These are phyloP conservation scores for Porphyrellus cyaneotinctus DNA, from an alignment of 768 basidiomycete species.

Conservation along the genomic window DNA sequence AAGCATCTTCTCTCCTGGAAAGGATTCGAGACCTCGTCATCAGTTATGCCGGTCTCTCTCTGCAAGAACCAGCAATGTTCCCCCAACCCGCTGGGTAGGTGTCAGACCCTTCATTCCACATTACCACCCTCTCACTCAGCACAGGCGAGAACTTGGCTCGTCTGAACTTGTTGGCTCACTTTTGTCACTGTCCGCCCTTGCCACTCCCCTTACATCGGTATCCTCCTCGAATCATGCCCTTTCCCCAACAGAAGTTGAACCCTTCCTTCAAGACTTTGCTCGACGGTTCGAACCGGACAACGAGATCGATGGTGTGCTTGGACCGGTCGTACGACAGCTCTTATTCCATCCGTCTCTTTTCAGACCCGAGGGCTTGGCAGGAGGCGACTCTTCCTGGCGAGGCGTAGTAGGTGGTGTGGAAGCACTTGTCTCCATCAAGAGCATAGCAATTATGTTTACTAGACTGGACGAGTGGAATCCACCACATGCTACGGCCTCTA, in stretches of 20 bases:
- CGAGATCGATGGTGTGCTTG: slow-evolving; percentile 77
- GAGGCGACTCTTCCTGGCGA: slow-evolving; percentile 81
- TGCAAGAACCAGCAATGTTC: slow-evolving; percentile 95
- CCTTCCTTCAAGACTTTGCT: slow-evolving; percentile 81
- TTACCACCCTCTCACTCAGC: slow-evolving; percentile 1
- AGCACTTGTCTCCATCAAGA: slow-evolving; percentile 74
- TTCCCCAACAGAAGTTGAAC: slow-evolving; percentile 63
- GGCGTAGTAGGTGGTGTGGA: slow-evolving; percentile 78
- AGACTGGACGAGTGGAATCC: slow-evolving; percentile 74
- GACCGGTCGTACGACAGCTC: slow-evolving; percentile 59
- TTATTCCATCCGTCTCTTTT: slow-evolving; percentile 63
- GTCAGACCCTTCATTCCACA: background rate
- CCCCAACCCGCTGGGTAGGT: slow-evolving; percentile 78
- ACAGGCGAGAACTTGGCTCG: slow-evolving; percentile 68
- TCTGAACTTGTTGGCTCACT: slow-evolving; percentile 81
- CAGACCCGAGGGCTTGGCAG: slow-evolving; percentile 64
- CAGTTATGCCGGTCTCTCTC: slow-evolving; percentile 81
- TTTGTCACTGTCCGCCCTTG: slow-evolving; percentile 65
- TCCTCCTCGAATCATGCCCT: slow-evolving; percentile 49
- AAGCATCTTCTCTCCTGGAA: slow-evolving; percentile 61
- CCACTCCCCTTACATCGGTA: slow-evolving; percentile 56
- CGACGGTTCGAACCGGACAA: slow-evolving; percentile 75
- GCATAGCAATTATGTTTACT: slow-evolving; percentile 78
- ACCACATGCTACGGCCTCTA: slow-evolving; percentile 48
- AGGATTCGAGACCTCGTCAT: slow-evolving; percentile 79